Evolutionary conservation across 164 flowering plant genomes (phyloP), one percentile per base, ranked within the genome.

Genomic region (Akebia trifoliata): DNA sequence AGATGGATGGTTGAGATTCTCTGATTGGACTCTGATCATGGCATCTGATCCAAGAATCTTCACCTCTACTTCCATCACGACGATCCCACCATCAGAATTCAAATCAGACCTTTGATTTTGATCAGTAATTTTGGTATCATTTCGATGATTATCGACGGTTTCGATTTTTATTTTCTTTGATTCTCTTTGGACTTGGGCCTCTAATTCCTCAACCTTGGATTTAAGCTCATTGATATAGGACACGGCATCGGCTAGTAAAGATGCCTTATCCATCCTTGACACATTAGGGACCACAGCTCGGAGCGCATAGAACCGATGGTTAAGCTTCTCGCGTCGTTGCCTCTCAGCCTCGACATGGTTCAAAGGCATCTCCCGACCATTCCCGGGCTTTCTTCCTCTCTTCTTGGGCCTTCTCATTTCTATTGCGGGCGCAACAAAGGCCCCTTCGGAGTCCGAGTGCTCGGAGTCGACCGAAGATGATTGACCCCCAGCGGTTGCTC

Each of bases 321-420:
- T 86, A 21, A 89, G 83, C 76, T 81, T 89, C 81, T 86, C 94
- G n/a, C 96, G 70, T 37, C 96, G 66, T 68, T 81, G 91, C 50
- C 96, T 48, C 76, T 89, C 96, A 4, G 96, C 96, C 71, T 84
- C 96, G 50, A 86, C 94, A 59, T 86, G 96, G 77, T 81, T 83
- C 60, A 78, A 2, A 15, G 83, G 77, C 12, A 69, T 40, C 15
- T 69, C 82, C 3, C 76, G 59, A 6, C 81, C 79, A 10, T 44
- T 60, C 10, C 74, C 74, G 0, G 88, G 86, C 63, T 82, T 88
- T 40, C 93, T 60, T 3, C 96, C 93, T 40, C 96, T 65, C 63
- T 81, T 85, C 70, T 72, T 81, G 0, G 73, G 74, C 9, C 30
- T 46, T 47, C 45, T 70, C 63, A 63, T 68, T 52, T 63, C 73